Conservation (phyloP, 768 basidiomycete genomes). For the Suillus spraguei region DNA sequence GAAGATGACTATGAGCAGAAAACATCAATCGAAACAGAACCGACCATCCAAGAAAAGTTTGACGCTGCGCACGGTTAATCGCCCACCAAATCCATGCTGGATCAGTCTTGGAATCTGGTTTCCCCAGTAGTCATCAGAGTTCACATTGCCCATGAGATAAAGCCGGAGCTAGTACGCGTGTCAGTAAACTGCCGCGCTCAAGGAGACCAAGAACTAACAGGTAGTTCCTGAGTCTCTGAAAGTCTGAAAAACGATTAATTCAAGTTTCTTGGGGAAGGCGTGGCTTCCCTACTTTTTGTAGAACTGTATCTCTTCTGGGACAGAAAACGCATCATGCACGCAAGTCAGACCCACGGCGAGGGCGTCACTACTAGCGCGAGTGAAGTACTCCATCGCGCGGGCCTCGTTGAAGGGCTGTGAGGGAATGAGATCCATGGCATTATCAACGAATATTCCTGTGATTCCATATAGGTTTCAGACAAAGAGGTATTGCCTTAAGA, state of each 20-base stretch:
- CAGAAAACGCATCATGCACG: slow-evolving; percentile 79
- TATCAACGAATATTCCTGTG: slow-evolving; percentile 80
- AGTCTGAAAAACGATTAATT: slow-evolving; percentile 45
- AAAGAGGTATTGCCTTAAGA: not conserved
- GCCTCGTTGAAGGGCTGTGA: slow-evolving; percentile 60
- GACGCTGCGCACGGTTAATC: slow-evolving; percentile 62
- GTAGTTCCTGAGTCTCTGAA: slow-evolving; percentile 68
- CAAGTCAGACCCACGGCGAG: slow-evolving; percentile 81
- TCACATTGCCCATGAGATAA: slow-evolving; percentile 60
- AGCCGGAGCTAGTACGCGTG: slow-evolving; percentile 49
- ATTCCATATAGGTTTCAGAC: not conserved
- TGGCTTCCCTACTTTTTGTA: slow-evolving; percentile 55
- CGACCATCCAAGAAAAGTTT: slow-evolving; percentile 80
- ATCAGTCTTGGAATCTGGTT: slow-evolving; percentile 57
- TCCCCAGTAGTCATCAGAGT: slow-evolving; percentile 67
- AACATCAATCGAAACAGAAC: slow-evolving; percentile 10
- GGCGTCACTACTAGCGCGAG: slow-evolving; percentile 66
- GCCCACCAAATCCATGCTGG: slow-evolving; percentile 55
- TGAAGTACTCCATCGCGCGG: slow-evolving; percentile 62
- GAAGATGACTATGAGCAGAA: slow-evolving; percentile 4
- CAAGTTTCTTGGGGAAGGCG: not conserved
- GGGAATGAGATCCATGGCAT: slow-evolving; percentile 79
- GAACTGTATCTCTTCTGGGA: slow-evolving; percentile 56
- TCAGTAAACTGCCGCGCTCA: not conserved
- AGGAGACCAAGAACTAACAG: slow-evolving; percentile 46